Conservation (phyloP, 495 filamentous ascomycete species). For the Lentithecium fluviatile region DNA sequence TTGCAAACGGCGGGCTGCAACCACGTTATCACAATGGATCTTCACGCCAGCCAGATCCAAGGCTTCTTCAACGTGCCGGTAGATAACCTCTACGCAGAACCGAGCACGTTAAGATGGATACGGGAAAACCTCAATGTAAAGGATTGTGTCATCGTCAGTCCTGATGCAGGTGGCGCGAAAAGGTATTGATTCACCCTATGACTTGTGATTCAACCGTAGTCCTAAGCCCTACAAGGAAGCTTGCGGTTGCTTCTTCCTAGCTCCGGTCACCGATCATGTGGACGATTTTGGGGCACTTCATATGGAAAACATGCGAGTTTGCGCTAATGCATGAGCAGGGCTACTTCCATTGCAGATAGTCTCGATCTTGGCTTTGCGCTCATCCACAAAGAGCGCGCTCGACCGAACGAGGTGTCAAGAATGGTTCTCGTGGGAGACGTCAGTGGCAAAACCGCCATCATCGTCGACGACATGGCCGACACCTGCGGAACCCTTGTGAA, state of each 20-base stretch:
- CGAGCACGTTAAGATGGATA: constrained; percentile 87
- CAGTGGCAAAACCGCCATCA: constrained; percentile 63
- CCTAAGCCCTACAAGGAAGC: background rate
- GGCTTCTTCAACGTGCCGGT: constrained; percentile 99
- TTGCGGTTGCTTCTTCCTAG: background rate
- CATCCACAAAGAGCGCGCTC: constrained; percentile 95
- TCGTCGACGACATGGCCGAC: constrained; percentile 76
- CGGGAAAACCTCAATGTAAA: constrained; percentile 76
- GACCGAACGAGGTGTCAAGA: constrained; percentile 91
- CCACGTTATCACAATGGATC: constrained; percentile 53
- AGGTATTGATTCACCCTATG: constrained; percentile 55
- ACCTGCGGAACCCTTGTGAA: constrained; percentile 94
- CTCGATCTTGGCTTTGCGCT: constrained; percentile 95
- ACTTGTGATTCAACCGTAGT: background rate
- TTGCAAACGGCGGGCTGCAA: constrained; percentile 82
- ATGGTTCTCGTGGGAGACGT: constrained; percentile 82
- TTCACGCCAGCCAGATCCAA: constrained; percentile 75
- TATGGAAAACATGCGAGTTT: background rate
- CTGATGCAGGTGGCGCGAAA: constrained; percentile 95
- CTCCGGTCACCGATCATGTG: no score
- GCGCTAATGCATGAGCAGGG: constrained; percentile 50
- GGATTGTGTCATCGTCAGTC: constrained; percentile 92
- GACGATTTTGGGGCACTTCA: no score
- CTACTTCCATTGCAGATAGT: constrained; percentile 93
- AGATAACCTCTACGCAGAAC: constrained; percentile 96